Base-by-base conservation (phyloP, 768 basidiomycete genomes). In the Galerina sulciceps region DNA sequence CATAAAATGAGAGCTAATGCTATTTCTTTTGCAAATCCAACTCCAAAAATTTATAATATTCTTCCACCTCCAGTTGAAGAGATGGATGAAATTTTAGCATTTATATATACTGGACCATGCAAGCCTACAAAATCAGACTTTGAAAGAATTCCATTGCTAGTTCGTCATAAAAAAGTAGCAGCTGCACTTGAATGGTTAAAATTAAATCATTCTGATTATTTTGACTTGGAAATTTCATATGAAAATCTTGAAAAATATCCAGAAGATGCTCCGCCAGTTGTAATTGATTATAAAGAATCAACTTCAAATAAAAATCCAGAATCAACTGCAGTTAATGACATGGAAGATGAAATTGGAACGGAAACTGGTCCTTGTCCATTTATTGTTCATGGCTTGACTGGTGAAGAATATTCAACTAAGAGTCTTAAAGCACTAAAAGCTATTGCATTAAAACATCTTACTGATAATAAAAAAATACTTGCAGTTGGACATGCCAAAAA, bases 381-480 rank as follows among this genome's bases (percentile, higher is more conserved):
- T 58, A 63, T 68, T 9, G 76, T 80, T 6, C 74, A 78, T 68
- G 73, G 74, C 9, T 18, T 80, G 0, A 71, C 69, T 17, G 75
- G 66, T 1, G 65, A 68, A 11, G 41, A 66, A 6, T 49, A 71
- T 22, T 41, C 59, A 23, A 60, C 63, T 8, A 67, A 71, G 53
- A 44, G 63, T 0, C 40, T 65, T 1, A 55, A 63, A 13, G 55
- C 51, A 11, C 41, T 69, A 0, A 69, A 68, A 34, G 64, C 60
- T 4, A 54, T 55, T 18, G 74, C 73, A 1, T 10, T 72, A 4
- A 38, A 65, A 43, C 68, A 76, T 55, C 61, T 76, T 10, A 64
- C 66, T 17, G 55, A 58, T 31, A 59, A 62, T 6, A 69, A 70
- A 1, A 65, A 65, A 41, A 56, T 71, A 3, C 55, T 78, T 3